Evolutionary conservation across 768 basidiomycete genomes (phyloP), one percentile per base, ranked within the genome.

Genomic region (Termitomyces sp.): DNA sequence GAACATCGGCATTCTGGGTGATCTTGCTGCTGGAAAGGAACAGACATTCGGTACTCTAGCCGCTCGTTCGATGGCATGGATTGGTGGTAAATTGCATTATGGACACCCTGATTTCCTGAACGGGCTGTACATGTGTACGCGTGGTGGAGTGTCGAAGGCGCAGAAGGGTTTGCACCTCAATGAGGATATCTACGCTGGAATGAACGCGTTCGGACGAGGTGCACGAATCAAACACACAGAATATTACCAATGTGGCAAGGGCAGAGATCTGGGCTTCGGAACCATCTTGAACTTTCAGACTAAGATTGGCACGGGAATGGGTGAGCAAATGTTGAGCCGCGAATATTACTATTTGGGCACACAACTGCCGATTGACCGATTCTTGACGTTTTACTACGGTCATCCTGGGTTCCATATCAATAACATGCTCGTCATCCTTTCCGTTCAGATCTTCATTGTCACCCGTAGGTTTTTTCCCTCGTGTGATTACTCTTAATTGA

Each of bases 291-390:
- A 99, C 74, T 99, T 99, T 89, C 90, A 94, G 80, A 99, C 97
- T 56, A 99, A 99, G 84, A 95, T 99, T 66, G 96, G 97, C 13
- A 98, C 95, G n/a, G 97, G 97, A 72, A 99, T 99, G 97, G 97
- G 97, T 37, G 97, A 99, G 71, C 97, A 99, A 73, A 93, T 98
- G 92, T 82, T 99, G 67, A 97, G 94, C 75, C 86, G 97, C 61
- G 97, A 98, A 74, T 98, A 99, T 71, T 99, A 99, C 73, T 98
- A 98, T 67, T 74, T 99, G 61, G 97, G 97, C 29, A 99, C 97
- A 24, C 97, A 98, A 69, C 83, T 99, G 53, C 95, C 97, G 37
- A 88, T 98, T 69, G 97, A 99, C 71, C 87, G 97, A 46, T 99
- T 99, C 86, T 77, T 99, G 72, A 99, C 97, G 50, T 99, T 98